phyloP scores from a whole-genome alignment of 495 filamentous ascomycete genomes.

The Podospora anserina region DNA sequence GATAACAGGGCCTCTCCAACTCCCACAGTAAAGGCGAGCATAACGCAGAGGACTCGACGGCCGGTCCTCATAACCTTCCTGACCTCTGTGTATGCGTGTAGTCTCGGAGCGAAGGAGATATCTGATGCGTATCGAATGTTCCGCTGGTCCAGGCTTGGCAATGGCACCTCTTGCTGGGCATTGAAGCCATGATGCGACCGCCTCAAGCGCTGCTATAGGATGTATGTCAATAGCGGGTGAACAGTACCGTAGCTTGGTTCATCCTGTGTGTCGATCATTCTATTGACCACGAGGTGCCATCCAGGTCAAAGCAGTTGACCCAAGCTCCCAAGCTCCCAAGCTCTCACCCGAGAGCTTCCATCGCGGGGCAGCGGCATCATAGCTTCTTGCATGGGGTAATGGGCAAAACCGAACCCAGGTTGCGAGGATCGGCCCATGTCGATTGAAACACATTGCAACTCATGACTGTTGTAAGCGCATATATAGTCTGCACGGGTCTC shows the following conservation, averaged over 20 bases:
- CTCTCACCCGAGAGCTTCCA: conserved; percentile 17
- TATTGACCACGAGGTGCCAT: conserved; percentile 32
- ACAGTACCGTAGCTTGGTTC: not conserved
- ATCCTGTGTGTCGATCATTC: conserved; percentile 31
- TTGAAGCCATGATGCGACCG: conserved; percentile 24
- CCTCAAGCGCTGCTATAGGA: conserved; percentile 19
- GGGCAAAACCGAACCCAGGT: conserved; percentile 14
- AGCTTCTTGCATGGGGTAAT: conserved; percentile 1
- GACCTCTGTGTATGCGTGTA: conserved; percentile 13
- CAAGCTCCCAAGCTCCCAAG: conserved; percentile 26
- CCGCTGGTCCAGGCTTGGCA: conserved; percentile 30
- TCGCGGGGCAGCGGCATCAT: conserved; percentile 18
- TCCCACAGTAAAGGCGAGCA: not conserved
- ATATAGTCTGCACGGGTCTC: not conserved
- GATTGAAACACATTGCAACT: conserved; percentile 27
- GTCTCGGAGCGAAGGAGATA: conserved; percentile 13
- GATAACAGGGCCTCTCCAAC: not conserved
- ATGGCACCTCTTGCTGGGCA: not conserved
- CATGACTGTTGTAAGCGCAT: not conserved
- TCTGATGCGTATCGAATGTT: conserved; percentile 21
- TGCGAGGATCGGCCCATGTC: conserved; percentile 18
- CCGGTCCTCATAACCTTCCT: not conserved
- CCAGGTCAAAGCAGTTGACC: conserved; percentile 21
- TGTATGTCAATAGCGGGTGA: not conserved
- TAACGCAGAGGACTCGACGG: not conserved